Conservation (phyloP, 2,329 filamentous ascomycete species). For the Chlorencoelia australis region DNA sequence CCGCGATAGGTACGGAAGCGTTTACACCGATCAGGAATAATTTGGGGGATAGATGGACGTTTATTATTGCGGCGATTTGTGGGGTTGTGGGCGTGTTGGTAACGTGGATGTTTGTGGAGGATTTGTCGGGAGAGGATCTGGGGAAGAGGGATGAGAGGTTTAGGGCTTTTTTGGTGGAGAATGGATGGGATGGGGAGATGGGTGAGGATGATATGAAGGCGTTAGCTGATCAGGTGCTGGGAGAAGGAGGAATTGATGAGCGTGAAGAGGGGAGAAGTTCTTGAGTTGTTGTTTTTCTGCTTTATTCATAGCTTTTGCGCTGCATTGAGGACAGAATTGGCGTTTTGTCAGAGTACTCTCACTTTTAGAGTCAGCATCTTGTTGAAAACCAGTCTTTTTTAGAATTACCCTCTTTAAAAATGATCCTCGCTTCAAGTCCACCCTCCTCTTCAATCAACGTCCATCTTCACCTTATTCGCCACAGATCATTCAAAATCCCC, state of each 20-base stretch:
- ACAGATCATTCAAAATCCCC: no score
- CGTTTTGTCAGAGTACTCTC: no score
- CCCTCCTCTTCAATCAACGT: no score
- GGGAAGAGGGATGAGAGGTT: conserved; percentile 34
- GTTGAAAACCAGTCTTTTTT: no score
- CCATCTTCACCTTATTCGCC: no score
- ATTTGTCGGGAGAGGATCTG: conserved; percentile 37
- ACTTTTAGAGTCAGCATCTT: no score
- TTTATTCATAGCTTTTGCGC: no score
- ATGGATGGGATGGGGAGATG: conserved; percentile 39
- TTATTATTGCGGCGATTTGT: conserved; percentile 42
- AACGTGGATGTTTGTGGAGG: conserved; percentile 37
- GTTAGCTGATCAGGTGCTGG: conserved; percentile 26
- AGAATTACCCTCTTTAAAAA: no score
- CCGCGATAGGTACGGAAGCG: conserved; percentile 40
- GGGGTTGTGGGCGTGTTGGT: conserved; percentile 37
- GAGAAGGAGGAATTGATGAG: conserved; percentile 3
- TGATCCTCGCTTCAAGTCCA: no score
- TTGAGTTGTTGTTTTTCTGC: no score
- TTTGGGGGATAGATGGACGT: conserved; percentile 39
- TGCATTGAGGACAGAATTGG: no score
- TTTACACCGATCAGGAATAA: conserved; percentile 37
- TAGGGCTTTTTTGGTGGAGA: conserved; percentile 32
- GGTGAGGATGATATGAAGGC: conserved; percentile 31
- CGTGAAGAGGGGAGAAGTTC: conserved; percentile 2